A percentile compares a stretch with the other conserved stretches of the same genome.
Conservation (phyloP, 306 rosid genomes). For the Cyamopsis tetragonoloba region DNA sequence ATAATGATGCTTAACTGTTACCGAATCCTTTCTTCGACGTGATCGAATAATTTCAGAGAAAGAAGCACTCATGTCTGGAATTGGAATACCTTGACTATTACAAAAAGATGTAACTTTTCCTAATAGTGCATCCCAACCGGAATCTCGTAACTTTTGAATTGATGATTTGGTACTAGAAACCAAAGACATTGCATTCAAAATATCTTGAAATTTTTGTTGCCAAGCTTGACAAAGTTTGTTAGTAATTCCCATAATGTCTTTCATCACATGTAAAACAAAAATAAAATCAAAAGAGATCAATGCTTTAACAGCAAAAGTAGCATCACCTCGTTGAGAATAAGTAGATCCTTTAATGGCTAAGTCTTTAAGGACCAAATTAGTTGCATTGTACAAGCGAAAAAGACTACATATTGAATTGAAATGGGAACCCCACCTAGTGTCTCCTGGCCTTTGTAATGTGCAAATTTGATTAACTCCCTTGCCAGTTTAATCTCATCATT, state of each 20-base stretch:
- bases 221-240: background rate
- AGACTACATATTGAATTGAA: background rate
- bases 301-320: background rate
- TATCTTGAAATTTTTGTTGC: background rate
- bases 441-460: background rate
- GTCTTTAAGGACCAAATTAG: background rate
- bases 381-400: background rate
- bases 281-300: background rate
- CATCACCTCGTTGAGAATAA: background rate
- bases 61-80: background rate
- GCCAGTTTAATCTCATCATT: background rate
- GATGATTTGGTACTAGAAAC: background rate
- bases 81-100: background rate
- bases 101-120: background rate
- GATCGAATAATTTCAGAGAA: background rate
- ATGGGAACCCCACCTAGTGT: background rate
- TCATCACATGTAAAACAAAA: too few relatives aligned
- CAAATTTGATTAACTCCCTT: background rate
- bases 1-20: background rate
- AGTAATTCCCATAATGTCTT: background rate
- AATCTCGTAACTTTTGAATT: background rate
- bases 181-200: background rate
- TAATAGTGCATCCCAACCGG: background rate
- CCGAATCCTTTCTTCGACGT: background rate
- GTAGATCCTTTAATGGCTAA: background rate